Percentiles rank a stretch among this genome's conserved stretches.
phyloP scores from a whole-genome alignment of 2,329 filamentous ascomycete species.

The Xylaria polymorpha region DNA sequence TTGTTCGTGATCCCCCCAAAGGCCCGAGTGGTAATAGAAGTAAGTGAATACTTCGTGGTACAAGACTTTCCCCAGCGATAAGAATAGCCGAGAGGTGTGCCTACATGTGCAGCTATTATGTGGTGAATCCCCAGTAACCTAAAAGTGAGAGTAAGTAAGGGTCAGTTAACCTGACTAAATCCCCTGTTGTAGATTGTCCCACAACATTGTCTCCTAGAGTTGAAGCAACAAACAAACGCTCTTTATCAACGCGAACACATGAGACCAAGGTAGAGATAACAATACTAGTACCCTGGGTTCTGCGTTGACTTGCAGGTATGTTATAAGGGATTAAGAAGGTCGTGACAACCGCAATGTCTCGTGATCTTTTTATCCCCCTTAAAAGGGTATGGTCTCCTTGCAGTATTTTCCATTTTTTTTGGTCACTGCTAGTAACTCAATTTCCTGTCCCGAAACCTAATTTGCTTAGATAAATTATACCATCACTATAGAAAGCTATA shows the following conservation, averaged over 20 bases:
- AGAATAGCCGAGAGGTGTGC: constrained; percentile 18
- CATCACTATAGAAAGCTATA: no score
- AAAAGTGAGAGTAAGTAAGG: constrained; percentile 5
- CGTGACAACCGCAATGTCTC: neutral
- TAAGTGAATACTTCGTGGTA: constrained; percentile 48
- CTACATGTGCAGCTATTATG: constrained; percentile 10
- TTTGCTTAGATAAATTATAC: no score
- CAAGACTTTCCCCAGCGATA: constrained; percentile 16
- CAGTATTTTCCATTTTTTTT: neutral
- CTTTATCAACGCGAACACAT: neutral
- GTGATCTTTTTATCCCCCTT: neutral
- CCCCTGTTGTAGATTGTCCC: neutral
- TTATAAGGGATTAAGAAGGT: neutral
- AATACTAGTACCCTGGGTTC: neutral
- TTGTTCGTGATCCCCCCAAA: constrained; percentile 71
- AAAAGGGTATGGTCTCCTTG: neutral
- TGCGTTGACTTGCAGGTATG: neutral
- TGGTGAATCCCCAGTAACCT: neutral
- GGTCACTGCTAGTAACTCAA: neutral
- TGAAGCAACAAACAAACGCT: neutral
- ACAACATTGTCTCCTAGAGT: neutral
- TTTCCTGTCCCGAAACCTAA: no score
- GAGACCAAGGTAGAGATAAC: neutral
- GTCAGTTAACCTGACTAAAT: neutral
- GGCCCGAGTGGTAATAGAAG: constrained; percentile 63